Evolutionary conservation across 2,329 filamentous ascomycete genomes (phyloP), one percentile per base, ranked within the genome.

Genomic region (Ophiostoma tasmaniense): DNA sequence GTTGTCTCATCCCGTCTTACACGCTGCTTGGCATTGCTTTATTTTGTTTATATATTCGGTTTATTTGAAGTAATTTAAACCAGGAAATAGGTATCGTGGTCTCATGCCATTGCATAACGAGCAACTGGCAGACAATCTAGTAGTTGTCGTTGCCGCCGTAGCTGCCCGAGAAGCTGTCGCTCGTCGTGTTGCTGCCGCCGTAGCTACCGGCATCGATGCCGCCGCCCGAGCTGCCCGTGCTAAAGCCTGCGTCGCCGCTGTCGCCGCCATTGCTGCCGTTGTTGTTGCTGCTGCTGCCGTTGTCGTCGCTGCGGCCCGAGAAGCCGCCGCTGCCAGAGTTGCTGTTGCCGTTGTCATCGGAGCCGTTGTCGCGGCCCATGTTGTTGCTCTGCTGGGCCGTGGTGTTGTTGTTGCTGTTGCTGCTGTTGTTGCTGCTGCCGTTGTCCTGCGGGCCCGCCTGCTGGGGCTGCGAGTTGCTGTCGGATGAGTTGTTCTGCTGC

Each of bases 191-290:
- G 66, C 35, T 33, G 59, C 37, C 45, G 64, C 59, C 37, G 64
- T 64, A 50, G 65, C 52, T 39, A 52, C 52, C 66, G 45, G 69
- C 55, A n/a, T 66, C 55, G 22, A 68, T 37, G 55, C 66, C 59
- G 35, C 30, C 52, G 64, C 52, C 35, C 25, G 37, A 45, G 64
- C 13, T 64, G 67, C n/a, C n/a, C n/a, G n/a, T n/a, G n/a, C 39
- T 42, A 59, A 25, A 8, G 45, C 66, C n/a, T 30, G 22, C 33
- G 25, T 17, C 10, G 65, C 37, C 66, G 59, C 62, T 62, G 69
- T 37, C 52, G 64, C 50, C 55, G 65, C 59, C 8, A 45, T 55
- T 45, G 68, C 61, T 64, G 59, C 33, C n/a, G 59, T 14, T 4
- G 42, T 25, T n/a, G 66, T 22, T 50, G 66, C 17, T n/a, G 64